phyloP scores from a whole-genome alignment of 257 asterid species.

The Fraxinus pennsylvanica region DNA sequence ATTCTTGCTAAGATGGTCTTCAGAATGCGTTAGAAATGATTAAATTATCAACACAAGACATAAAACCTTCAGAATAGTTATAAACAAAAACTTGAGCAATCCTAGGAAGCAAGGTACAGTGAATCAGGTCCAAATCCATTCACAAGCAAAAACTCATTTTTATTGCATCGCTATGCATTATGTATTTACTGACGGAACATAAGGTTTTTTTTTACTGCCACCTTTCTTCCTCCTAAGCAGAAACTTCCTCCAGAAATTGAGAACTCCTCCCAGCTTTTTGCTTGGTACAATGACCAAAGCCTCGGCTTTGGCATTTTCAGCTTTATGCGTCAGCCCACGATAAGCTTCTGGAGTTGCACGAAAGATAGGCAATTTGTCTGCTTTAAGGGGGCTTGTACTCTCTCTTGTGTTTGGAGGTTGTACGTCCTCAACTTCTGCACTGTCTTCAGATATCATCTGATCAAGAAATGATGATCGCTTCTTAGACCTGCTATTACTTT shows the following conservation, averaged over 20 bases:
- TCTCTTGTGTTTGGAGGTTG: constrained; percentile 43
- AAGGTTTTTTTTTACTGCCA: constrained; percentile 44
- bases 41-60: not conserved
- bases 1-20: not conserved
- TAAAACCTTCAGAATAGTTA: not conserved
- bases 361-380: not conserved
- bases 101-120: constrained; percentile 16
- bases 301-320: constrained; percentile 30
- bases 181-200: constrained; percentile 43
- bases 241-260: constrained; percentile 60
- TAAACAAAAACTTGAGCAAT: constrained; percentile 1
- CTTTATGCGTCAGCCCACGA: constrained; percentile 24
- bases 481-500: constrained; percentile 27
- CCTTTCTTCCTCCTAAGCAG: constrained; percentile 60
- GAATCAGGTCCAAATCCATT: constrained; percentile 19
- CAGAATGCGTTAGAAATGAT: constrained; percentile 2
- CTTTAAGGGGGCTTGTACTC: constrained; percentile 24
- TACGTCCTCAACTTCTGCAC: constrained; percentile 16
- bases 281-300: constrained; percentile 53
- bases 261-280: constrained; percentile 56
- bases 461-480: constrained; percentile 72
- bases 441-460: constrained; percentile 63
- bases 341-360: constrained; percentile 25
- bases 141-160: constrained; percentile 22
- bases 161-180: constrained; percentile 18